A percentile compares a stretch with the other conserved stretches of the same genome.
These are phyloP conservation scores for Penstemon newberryi DNA, from an alignment of 257 asterid genomes.

Conservation along the genomic window DNA sequence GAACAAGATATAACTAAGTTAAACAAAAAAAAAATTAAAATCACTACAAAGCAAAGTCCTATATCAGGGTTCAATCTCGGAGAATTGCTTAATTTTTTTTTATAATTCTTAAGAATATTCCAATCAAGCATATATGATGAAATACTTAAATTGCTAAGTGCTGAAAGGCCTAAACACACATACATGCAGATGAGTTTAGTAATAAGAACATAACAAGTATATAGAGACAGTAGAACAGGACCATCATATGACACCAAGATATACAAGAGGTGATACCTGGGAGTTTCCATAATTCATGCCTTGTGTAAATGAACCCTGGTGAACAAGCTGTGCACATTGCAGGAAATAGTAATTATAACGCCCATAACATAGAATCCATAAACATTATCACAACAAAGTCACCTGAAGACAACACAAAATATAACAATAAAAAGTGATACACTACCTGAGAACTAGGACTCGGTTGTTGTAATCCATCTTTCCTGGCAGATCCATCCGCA, in stretches of 20 bases:
- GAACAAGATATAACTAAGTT: neutral
- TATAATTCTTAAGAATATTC: neutral
- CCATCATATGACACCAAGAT: constrained; percentile 18
- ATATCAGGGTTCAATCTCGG: neutral
- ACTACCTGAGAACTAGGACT: constrained; percentile 53
- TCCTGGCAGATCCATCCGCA: constrained; percentile 70
- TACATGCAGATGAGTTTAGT: neutral
- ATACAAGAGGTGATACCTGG: constrained; percentile 50
- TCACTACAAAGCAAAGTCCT: neutral
- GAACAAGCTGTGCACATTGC: constrained; percentile 53
- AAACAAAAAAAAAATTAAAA: neutral
- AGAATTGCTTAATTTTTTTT: neutral
- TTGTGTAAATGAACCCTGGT: constrained; percentile 74
- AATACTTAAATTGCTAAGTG: neutral
- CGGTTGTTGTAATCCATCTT: constrained; percentile 60
- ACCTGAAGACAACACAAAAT: constrained; percentile 1
- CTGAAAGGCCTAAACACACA: neutral
- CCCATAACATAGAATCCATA: neutral
- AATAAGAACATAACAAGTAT: neutral
- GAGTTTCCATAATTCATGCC: constrained; percentile 67
- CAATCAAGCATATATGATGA: constrained; percentile 1
- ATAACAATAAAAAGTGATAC: constrained; percentile 10
- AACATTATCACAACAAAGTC: neutral
- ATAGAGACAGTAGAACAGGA: constrained; percentile 11
- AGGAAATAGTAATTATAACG: constrained; percentile 21